Evolutionary conservation across 208 protist genomes (phyloP).

Genomic region (Vickermania ingenoplastis): DNA sequence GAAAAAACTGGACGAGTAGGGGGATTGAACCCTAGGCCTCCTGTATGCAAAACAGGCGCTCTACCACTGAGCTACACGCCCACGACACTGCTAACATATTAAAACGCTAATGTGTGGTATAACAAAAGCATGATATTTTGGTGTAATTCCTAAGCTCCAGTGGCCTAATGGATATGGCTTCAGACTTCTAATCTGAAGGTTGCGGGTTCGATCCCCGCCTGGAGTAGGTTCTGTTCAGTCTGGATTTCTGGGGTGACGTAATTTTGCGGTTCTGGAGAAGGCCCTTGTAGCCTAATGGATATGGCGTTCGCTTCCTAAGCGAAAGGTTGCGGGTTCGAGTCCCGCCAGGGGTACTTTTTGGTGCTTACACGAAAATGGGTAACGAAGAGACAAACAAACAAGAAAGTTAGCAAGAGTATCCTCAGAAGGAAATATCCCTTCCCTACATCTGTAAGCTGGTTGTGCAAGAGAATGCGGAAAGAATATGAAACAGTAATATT

Average conservation of each 20-base stretch:
- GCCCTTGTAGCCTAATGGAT: slow-evolving; percentile 85
- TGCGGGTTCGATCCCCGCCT: slow-evolving; percentile 86
- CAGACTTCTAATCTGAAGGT: slow-evolving; percentile 86
- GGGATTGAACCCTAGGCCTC: slow-evolving; percentile 81
- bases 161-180: slow-evolving; percentile 88
- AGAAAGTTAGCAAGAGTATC: no score
- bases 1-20: slow-evolving; percentile 61
- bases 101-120: not conserved
- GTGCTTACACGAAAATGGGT: no score
- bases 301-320: slow-evolving; percentile 88
- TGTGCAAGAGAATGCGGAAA: no score
- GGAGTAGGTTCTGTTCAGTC: slow-evolving; percentile 44
- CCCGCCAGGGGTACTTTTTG: slow-evolving; percentile 73
- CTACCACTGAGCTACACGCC: slow-evolving; percentile 86
- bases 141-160: slow-evolving; percentile 19
- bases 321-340: slow-evolving; percentile 87
- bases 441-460: no score
- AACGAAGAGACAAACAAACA: no score
- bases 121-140: not conserved
- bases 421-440: no score
- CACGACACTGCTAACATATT: not conserved
- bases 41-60: slow-evolving; percentile 83
- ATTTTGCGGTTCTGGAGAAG: not conserved
- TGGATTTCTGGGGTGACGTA: not conserved
- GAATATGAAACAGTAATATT: no score